phyloP scores from a whole-genome alignment of 2,329 filamentous ascomycete genomes.

The Blumeria graminis region DNA sequence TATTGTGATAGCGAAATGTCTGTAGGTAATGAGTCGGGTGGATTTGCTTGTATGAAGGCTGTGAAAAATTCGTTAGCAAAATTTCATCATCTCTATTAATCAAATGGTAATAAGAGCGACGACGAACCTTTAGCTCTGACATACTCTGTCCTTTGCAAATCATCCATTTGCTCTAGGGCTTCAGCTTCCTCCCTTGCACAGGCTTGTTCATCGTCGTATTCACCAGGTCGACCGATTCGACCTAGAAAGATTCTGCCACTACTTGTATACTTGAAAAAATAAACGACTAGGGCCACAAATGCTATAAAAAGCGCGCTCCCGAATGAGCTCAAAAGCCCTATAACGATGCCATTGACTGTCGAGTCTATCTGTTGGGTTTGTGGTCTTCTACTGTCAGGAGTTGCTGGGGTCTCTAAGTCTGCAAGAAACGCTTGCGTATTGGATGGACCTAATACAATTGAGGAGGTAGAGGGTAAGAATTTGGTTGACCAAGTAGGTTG shows the following conservation, averaged over 20 bases:
- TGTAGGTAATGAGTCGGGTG: constrained; percentile 81
- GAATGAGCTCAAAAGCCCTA: constrained; percentile 83
- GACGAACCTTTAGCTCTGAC: constrained; percentile 71
- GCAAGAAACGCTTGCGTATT: not conserved
- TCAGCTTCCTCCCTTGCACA: constrained; percentile 87
- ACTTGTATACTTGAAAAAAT: constrained; percentile 79
- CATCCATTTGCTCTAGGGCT: constrained; percentile 86
- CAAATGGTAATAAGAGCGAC: not conserved
- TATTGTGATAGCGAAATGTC: constrained; percentile 97
- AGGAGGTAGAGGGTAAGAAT: not conserved
- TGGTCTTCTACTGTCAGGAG: not conserved
- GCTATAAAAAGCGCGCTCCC: constrained; percentile 72
- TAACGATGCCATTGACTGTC: constrained; percentile 55
- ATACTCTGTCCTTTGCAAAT: constrained; percentile 74
- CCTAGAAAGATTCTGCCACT: constrained; percentile 82
- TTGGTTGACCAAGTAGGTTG: not conserved
- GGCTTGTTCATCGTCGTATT: constrained; percentile 93
- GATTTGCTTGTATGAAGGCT: constrained; percentile 90
- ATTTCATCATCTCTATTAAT: not conserved
- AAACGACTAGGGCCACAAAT: constrained; percentile 56
- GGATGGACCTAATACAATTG: not conserved
- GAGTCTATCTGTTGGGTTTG: constrained; percentile 13
- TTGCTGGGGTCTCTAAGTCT: not conserved
- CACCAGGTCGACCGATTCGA: constrained; percentile 74
- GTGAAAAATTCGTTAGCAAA: not conserved